Conservation (phyloP, 2,329 filamentous ascomycete genomes). For the Akanthomyces lecanii region DNA sequence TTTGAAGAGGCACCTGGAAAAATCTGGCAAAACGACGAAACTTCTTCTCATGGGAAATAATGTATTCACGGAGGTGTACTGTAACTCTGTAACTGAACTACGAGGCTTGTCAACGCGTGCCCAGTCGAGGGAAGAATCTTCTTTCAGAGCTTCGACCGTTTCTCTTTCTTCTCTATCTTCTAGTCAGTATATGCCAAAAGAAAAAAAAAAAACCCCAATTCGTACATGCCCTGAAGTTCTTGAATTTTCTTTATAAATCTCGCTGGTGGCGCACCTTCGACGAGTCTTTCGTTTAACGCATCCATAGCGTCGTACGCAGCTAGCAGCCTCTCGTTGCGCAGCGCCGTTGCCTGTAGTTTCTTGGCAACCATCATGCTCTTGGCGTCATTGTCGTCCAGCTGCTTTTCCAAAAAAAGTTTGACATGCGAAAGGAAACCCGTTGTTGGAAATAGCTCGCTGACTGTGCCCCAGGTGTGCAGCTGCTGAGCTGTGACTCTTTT, state of each 20-base stretch:
- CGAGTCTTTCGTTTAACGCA: background rate
- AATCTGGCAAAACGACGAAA: too few species aligned
- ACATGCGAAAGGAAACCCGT: conserved; percentile 3
- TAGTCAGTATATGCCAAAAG: background rate
- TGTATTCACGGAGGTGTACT: too few species aligned
- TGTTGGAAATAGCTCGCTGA: conserved; percentile 3
- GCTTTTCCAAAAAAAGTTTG: background rate
- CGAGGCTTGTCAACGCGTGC: background rate
- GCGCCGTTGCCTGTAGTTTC: background rate
- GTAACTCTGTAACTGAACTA: too few species aligned
- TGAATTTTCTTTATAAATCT: conserved; percentile 10
- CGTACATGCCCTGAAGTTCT: background rate
- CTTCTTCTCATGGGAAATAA: too few species aligned
- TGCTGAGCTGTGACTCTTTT: background rate
- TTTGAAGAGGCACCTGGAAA: too few species aligned
- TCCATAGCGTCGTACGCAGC: conserved; percentile 9
- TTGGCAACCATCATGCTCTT: conserved; percentile 14
- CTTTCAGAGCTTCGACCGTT: background rate
- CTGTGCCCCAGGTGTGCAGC: conserved; percentile 1
- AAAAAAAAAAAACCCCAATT: too few species aligned
- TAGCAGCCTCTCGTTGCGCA: conserved; percentile 9
- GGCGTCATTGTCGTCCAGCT: conserved; percentile 9
- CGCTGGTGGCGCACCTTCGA: background rate
- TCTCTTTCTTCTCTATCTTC: background rate
- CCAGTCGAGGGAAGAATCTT: too few species aligned